A percentile compares a stretch with the other conserved stretches of the same genome.
phyloP scores from a whole-genome alignment of 1,284 basidiomycete species.

The Cutaneotrichosporon dermatis region DNA sequence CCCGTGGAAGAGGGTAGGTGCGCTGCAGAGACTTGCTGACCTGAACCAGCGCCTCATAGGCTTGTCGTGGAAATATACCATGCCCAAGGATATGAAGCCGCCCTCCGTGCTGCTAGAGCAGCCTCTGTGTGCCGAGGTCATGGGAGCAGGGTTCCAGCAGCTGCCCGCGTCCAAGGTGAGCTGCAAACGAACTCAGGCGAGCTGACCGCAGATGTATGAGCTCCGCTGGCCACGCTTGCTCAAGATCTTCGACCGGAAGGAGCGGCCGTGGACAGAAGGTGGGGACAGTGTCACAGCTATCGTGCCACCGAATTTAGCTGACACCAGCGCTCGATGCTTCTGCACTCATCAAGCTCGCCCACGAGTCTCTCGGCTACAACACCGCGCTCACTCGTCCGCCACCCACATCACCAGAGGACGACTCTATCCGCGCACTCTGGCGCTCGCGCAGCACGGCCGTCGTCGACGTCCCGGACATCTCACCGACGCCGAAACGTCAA shows the following conservation, averaged over 20 bases:
- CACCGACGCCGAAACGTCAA: neutral
- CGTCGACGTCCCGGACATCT: constrained; percentile 1
- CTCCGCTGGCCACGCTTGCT: constrained; percentile 72
- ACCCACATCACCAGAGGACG: constrained; percentile 21
- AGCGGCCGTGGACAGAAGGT: constrained; percentile 62
- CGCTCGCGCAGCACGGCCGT: constrained; percentile 17
- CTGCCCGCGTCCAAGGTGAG: constrained; percentile 57
- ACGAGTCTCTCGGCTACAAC: constrained; percentile 30
- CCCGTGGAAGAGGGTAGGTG: constrained; percentile 34
- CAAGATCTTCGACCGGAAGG: constrained; percentile 60
- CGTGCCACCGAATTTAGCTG: neutral
- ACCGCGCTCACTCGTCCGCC: neutral
- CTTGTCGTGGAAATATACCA: constrained; percentile 57
- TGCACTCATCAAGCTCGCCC: constrained; percentile 24
- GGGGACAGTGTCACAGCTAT: neutral
- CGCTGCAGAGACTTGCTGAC: neutral
- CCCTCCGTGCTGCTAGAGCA: constrained; percentile 60
- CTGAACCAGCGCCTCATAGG: constrained; percentile 28
- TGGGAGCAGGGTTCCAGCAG: constrained; percentile 76
- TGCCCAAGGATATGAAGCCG: constrained; percentile 53
- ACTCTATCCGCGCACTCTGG: constrained; percentile 33
- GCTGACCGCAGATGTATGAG: constrained; percentile 61
- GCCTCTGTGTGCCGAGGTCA: constrained; percentile 67
- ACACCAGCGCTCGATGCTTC: constrained; percentile 21
- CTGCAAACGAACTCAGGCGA: neutral